Percentiles rank a stretch among this genome's conserved stretches.
Evolutionary conservation across 2,329 filamentous ascomycete genomes (phyloP).

Genomic region (Celoporthe dispersa): DNA sequence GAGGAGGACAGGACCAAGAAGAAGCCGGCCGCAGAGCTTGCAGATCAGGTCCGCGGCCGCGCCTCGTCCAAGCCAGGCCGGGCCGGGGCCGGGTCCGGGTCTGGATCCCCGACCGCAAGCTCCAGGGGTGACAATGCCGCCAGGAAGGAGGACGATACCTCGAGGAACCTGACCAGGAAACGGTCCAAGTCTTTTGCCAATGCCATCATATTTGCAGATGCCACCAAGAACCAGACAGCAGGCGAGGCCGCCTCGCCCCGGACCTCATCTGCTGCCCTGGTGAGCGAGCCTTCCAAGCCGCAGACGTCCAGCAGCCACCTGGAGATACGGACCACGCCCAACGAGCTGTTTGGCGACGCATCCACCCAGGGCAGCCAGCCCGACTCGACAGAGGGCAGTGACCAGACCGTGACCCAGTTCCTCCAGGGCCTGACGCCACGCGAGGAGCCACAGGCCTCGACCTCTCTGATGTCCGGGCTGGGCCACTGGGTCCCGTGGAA

Average conservation of each 20-base stretch:
- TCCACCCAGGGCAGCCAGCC: conserved; percentile 35
- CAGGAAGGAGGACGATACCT: conserved; percentile 14
- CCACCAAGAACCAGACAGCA: conserved; percentile 40
- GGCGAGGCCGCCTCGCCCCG: conserved; percentile 39
- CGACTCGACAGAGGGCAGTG: conserved; percentile 33
- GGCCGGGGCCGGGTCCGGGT: conserved; percentile 34
- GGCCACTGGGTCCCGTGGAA: conserved; percentile 54
- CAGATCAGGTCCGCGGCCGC: conserved; percentile 58
- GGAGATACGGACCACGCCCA: conserved; percentile 47
- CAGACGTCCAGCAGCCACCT: conserved; percentile 59
- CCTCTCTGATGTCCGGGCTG: conserved; percentile 44
- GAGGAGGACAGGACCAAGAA: conserved; percentile 66
- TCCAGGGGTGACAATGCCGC: conserved; percentile 31
- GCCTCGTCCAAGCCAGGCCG: conserved; percentile 41
- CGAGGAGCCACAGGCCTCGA: conserved; percentile 35
- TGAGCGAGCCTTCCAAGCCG: conserved; percentile 61
- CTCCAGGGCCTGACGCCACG: conserved; percentile 34
- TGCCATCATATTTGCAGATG: conserved; percentile 48
- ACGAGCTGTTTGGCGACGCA: conserved; percentile 32
- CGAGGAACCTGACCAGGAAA: conserved; percentile 33
- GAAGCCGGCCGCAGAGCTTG: conserved; percentile 61
- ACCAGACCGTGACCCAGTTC: conserved; percentile 25
- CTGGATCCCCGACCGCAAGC: conserved; percentile 34
- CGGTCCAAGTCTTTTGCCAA: conserved; percentile 51
- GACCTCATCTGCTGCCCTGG: conserved; percentile 47